phyloP scores from a whole-genome alignment of 129 eudicot species.

The Tagetes patula region DNA sequence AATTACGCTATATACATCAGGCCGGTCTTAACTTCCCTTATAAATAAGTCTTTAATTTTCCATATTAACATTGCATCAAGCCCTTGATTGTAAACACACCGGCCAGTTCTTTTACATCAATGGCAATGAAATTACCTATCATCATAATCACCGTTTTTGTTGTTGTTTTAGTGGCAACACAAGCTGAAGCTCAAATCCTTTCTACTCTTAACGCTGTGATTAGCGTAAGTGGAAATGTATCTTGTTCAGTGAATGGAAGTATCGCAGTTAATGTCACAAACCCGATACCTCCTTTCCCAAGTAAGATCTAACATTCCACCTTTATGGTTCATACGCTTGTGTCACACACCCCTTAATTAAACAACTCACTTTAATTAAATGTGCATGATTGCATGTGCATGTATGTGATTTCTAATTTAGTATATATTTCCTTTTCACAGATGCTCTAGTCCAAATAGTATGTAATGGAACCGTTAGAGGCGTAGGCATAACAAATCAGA shows the following conservation, averaged over 20 bases:
- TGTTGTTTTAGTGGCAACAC: neutral
- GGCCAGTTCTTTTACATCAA: constrained; percentile 4
- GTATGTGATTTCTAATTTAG: too few relatives aligned
- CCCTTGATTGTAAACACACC: neutral
- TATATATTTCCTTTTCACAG: too few relatives aligned
- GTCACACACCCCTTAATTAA: too few relatives aligned
- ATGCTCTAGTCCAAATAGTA: too few relatives aligned
- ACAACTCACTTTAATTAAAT: too few relatives aligned
- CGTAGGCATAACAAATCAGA: too few relatives aligned
- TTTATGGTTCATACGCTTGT: neutral
- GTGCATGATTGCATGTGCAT: too few relatives aligned
- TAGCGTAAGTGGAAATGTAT: constrained; percentile 7
- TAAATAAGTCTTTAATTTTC: constrained; percentile 17
- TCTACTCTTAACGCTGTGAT: neutral
- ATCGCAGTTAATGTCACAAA: too few relatives aligned
- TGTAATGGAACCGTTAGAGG: too few relatives aligned
- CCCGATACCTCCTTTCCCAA: neutral
- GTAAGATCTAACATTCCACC: neutral
- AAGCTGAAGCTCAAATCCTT: constrained; percentile 21
- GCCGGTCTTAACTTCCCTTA: constrained; percentile 8
- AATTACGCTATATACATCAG: neutral
- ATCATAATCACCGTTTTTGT: constrained; percentile 12
- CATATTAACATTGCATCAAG: neutral
- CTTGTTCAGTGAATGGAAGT: constrained; percentile 20
- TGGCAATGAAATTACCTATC: constrained; percentile 12